A percentile compares a stretch with the other conserved stretches of the same genome.
Conservation (phyloP, 2,329 filamentous ascomycete genomes). For the Aspergillus sclerotialis region DNA sequence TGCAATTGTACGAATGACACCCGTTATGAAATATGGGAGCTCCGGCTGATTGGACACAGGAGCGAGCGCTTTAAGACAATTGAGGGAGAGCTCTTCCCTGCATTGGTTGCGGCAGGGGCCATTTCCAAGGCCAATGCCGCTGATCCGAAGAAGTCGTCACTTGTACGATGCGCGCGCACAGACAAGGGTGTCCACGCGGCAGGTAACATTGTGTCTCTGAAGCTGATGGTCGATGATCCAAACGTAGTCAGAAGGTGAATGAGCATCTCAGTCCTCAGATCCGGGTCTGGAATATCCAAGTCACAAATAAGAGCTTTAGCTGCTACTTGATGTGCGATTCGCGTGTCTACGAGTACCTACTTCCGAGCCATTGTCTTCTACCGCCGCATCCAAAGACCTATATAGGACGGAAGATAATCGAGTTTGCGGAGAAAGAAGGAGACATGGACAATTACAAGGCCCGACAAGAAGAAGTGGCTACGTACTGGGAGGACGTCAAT, state of each 20-base stretch:
- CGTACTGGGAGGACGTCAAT: slow-evolving; percentile 79
- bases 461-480: slow-evolving; percentile 68
- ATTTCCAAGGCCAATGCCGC: slow-evolving; percentile 96
- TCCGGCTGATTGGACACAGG: no score
- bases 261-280: slow-evolving; percentile 78
- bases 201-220: slow-evolving; percentile 89
- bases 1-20: slow-evolving; percentile 64
- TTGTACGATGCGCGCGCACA: slow-evolving; percentile 88
- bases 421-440: slow-evolving; percentile 66
- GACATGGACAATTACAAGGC: slow-evolving; percentile 61
- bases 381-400: slow-evolving; percentile 87
- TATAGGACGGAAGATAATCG: slow-evolving; percentile 74
- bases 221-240: slow-evolving; percentile 88
- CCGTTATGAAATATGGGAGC: no score
- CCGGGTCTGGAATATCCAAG: slow-evolving; percentile 85
- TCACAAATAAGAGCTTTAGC: slow-evolving; percentile 85
- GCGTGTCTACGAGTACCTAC: slow-evolving; percentile 92
- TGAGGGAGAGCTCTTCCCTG: slow-evolving; percentile 88
- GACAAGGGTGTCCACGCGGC: slow-evolving; percentile 97
- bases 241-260: slow-evolving; percentile 91
- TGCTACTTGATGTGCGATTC: slow-evolving; percentile 94
- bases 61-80: slow-evolving; percentile 74
- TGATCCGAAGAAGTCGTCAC: slow-evolving; percentile 91
- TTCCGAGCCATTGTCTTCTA: slow-evolving; percentile 86
- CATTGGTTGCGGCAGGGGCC: slow-evolving; percentile 82